Conservation (phyloP, 208 protist species). For the Trypanosoma caninum region DNA sequence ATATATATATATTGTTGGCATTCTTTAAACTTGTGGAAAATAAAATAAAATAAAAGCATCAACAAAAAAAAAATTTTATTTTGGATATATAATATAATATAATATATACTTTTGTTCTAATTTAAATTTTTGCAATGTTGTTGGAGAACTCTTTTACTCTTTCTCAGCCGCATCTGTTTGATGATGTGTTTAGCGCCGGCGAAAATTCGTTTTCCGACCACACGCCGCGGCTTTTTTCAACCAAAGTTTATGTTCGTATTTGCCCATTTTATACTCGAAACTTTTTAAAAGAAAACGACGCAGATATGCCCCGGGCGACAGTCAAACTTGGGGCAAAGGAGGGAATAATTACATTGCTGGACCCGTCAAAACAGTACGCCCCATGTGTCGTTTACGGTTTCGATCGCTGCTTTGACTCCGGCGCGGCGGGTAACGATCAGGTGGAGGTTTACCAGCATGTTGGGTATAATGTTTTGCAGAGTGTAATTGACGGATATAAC, state of each 20-base stretch:
- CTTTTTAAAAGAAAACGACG: too few relatives aligned
- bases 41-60: too few relatives aligned
- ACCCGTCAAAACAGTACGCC: slow-evolving; percentile 17
- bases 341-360: slow-evolving; percentile 20
- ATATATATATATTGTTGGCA: too few relatives aligned
- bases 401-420: slow-evolving; percentile 26
- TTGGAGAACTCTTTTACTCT: too few relatives aligned
- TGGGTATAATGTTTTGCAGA: slow-evolving; percentile 23
- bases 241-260: slow-evolving; percentile 66
- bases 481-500: slow-evolving; percentile 43
- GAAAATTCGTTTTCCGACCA: not conserved
- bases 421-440: slow-evolving; percentile 11
- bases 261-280: slow-evolving; percentile 68
- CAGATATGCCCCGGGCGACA: slow-evolving; percentile 33
- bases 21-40: too few relatives aligned
- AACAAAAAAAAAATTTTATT: too few relatives aligned
- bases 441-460: slow-evolving; percentile 27
- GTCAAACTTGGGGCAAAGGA: slow-evolving; percentile 43
- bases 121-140: too few relatives aligned
- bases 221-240: not conserved
- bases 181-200: not conserved
- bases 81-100: too few relatives aligned
- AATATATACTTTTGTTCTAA: too few relatives aligned
- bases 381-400: slow-evolving; percentile 22
- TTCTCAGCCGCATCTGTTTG: not conserved